Conservation (phyloP, 768 basidiomycete genomes). For the Xerocomellus intermedius region DNA sequence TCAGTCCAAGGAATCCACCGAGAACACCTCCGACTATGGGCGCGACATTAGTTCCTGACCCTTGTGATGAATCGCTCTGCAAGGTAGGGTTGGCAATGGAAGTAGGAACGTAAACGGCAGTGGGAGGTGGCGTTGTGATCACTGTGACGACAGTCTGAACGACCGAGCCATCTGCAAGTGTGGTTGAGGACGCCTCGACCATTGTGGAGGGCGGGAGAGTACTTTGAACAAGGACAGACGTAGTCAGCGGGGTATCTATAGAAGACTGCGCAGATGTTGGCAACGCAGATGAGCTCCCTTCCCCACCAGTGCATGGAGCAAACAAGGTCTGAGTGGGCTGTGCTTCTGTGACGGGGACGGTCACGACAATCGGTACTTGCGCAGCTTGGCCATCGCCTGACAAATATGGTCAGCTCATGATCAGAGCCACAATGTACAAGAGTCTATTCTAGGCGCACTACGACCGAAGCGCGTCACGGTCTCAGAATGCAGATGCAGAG, state of each 20-base stretch:
- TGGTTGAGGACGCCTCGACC: constrained; percentile 34
- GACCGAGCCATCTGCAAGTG: constrained; percentile 42
- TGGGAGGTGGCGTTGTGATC: constrained; percentile 36
- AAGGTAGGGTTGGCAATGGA: constrained; percentile 13
- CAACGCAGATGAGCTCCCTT: constrained; percentile 7
- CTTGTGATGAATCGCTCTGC: constrained; percentile 15
- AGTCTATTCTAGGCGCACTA: too few species aligned
- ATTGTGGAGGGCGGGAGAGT: constrained; percentile 34
- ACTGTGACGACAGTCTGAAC: constrained; percentile 36
- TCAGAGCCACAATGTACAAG: background rate
- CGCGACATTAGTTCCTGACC: constrained; percentile 34
- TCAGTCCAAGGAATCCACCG: constrained; percentile 53
- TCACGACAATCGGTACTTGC: constrained; percentile 42
- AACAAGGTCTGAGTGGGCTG: constrained; percentile 40
- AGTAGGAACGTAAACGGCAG: constrained; percentile 28
- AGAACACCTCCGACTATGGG: constrained; percentile 54
- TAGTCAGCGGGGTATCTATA: constrained; percentile 13
- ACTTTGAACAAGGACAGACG: constrained; percentile 28
- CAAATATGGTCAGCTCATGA: constrained; percentile 14
- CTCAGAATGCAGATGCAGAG: background rate
- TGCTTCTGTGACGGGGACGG: constrained; percentile 32
- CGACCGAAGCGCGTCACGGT: constrained; percentile 19
- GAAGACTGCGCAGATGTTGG: constrained; percentile 8
- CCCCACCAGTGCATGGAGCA: constrained; percentile 36
- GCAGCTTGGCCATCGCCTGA: constrained; percentile 31